Evolutionary conservation across 148 eudicot species (phyloP), one percentile per base, ranked within the genome.

Genomic region (Pouteria glomerata): DNA sequence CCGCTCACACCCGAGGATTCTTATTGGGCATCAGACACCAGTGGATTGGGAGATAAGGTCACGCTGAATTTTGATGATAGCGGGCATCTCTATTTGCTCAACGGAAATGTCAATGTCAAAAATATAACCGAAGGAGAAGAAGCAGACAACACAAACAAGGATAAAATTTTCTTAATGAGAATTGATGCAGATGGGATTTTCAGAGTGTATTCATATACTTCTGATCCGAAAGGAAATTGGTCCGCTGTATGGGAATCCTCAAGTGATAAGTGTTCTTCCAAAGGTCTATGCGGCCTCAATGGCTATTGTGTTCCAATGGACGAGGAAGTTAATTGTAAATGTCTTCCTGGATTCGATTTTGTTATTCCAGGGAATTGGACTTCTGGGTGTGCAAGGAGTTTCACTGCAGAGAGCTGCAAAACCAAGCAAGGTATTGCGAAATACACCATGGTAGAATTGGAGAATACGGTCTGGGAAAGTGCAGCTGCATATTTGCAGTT

Each of bases 131-230:
- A 33, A 11, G 76, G 71, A 55, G 72, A 75, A 23, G 13, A 23
- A 19, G 30, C 51, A 14, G 23, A n/a, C 2, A 10, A 37, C 21
- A 29, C 51, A 14, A 30, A n/a, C 2, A 10, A 37, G 23, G 57
- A 42, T 21, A 55, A 44, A 0, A 23, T 73, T 13, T 70, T 44
- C 56, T 51, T 50, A 0, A 7, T 56, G 74, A 76, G 41, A 62
- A 2, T 76, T 12, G 82, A 79, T 71, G 44, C 15, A 8, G 86
- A 76, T 61, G 86, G 86, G n/a, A 77, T 83, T n/a, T 50, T 83
- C 27, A 66, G 81, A 39, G 14, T 77, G 50, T 79, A 83, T 68
- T 79, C 73, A 0, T 42, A 12, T 1, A 59, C 26, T 3, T 30
- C 62, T 50, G 66, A 51, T 23, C 27, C 8, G 50, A 50, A 19